A percentile compares a stretch with the other conserved stretches of the same genome.
These are phyloP conservation scores for Lophiotrema nucula DNA, from an alignment of 495 filamentous ascomycete genomes.

Conservation along the genomic window DNA sequence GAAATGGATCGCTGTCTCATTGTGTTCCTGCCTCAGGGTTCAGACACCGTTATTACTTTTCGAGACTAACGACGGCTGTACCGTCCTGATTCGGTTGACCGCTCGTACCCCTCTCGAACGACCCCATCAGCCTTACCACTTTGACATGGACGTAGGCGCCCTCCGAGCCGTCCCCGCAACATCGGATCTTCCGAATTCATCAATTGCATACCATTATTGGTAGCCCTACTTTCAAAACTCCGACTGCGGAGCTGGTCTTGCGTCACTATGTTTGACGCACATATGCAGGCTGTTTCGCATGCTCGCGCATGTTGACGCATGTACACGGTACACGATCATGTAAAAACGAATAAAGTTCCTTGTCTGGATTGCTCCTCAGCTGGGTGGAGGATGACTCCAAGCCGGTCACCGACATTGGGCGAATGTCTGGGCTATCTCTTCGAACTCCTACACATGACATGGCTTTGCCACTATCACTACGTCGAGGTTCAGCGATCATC, in stretches of 20 bases:
- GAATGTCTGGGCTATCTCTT: too few relatives aligned
- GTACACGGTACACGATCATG: constrained; percentile 5
- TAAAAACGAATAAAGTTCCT: too few relatives aligned
- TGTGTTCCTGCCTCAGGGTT: not conserved
- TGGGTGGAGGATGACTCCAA: too few relatives aligned
- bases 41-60: not conserved
- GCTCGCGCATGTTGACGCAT: not conserved
- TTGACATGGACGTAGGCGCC: not conserved
- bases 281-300: not conserved
- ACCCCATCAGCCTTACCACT: not conserved
- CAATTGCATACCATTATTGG: not conserved
- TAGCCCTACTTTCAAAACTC: not conserved
- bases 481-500: too few relatives aligned
- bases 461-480: too few relatives aligned
- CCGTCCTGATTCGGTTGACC: not conserved
- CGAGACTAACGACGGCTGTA: not conserved
- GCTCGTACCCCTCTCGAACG: not conserved
- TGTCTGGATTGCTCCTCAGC: too few relatives aligned
- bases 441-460: too few relatives aligned
- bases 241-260: not conserved
- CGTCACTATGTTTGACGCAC: not conserved
- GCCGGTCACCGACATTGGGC: not conserved
- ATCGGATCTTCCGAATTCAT: not conserved
- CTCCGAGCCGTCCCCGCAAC: not conserved
- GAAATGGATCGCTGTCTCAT: not conserved